phyloP scores from a whole-genome alignment of 2,329 filamentous ascomycete genomes.

The Knufia fluminis region DNA sequence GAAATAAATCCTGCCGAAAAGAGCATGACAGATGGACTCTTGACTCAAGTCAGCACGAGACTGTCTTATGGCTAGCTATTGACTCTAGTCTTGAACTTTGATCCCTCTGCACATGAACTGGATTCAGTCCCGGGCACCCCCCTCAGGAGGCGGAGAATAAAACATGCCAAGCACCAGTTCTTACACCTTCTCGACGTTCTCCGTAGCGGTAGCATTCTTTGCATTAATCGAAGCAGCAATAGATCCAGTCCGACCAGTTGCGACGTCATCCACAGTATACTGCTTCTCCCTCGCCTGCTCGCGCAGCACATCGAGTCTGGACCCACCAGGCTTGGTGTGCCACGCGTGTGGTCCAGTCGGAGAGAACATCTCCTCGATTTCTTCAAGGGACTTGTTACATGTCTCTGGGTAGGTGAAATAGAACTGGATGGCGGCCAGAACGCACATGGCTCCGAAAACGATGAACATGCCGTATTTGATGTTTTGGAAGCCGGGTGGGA shows the following conservation, averaged over 20 bases:
- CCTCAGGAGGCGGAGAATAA: too few species aligned
- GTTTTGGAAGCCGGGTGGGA: slow-evolving; percentile 49
- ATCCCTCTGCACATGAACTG: too few species aligned
- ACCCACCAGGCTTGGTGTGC: slow-evolving; percentile 28
- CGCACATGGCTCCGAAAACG: slow-evolving; percentile 40
- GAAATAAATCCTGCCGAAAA: too few species aligned
- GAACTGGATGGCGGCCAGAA: slow-evolving; percentile 38
- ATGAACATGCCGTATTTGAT: slow-evolving; percentile 49
- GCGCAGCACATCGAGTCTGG: slow-evolving; percentile 25
- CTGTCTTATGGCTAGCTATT: too few species aligned
- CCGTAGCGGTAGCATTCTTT: background rate
- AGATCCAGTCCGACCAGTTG: background rate
- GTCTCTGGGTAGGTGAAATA: slow-evolving; percentile 36
- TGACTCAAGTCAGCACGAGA: too few species aligned
- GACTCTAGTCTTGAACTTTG: too few species aligned
- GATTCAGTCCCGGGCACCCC: too few species aligned
- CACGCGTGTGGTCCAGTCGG: slow-evolving; percentile 24
- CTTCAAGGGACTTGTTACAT: slow-evolving; percentile 30
- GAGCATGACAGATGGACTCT: too few species aligned
- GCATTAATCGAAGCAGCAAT: background rate
- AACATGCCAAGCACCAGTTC: too few species aligned
- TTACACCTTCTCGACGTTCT: slow-evolving; percentile 3
- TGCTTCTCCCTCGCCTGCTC: slow-evolving; percentile 24
- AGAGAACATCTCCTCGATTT: slow-evolving; percentile 32
- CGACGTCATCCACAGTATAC: slow-evolving; percentile 13